Evolutionary conservation across 176 grass and related monocot species (phyloP).

Genomic region (Cenchrus purpureus): DNA sequence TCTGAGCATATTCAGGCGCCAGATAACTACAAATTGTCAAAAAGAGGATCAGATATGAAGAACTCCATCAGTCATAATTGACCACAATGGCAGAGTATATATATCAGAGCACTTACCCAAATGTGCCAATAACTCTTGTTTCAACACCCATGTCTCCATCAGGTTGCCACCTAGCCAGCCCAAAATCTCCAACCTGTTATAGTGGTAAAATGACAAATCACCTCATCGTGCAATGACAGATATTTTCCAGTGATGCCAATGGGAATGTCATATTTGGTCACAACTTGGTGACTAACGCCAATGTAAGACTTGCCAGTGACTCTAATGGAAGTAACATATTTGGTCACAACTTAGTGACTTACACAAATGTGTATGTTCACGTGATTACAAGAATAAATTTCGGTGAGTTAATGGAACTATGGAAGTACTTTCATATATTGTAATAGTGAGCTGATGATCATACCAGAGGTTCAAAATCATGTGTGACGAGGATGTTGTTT

Average conservation of each 20-base stretch:
- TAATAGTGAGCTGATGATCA: neutral
- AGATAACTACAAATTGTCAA: conserved; percentile 55
- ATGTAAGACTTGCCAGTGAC: neutral
- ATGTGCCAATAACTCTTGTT: conserved; percentile 93
- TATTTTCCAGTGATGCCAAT: neutral
- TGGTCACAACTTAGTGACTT: neutral
- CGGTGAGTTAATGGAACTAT: neutral
- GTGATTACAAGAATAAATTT: neutral
- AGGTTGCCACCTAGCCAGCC: conserved; percentile 93
- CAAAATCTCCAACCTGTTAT: conserved; percentile 88
- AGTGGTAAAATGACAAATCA: neutral
- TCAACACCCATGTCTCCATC: conserved; percentile 93
- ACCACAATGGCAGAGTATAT: neutral
- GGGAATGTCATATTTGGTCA: neutral
- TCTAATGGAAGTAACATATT: neutral
- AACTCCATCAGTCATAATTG: neutral
- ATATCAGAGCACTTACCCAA: conserved; percentile 52
- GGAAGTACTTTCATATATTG: neutral
- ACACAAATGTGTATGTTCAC: neutral
- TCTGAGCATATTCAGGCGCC: conserved; percentile 89
- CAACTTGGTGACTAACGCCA: neutral
- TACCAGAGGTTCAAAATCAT: conserved; percentile 99
- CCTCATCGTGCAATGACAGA: neutral
- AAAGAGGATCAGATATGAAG: conserved; percentile 3
- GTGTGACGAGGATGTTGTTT: conserved; percentile 97